Evolutionary conservation across 2,329 filamentous ascomycete genomes (phyloP).

Genomic region (Bipolaris victoriae): DNA sequence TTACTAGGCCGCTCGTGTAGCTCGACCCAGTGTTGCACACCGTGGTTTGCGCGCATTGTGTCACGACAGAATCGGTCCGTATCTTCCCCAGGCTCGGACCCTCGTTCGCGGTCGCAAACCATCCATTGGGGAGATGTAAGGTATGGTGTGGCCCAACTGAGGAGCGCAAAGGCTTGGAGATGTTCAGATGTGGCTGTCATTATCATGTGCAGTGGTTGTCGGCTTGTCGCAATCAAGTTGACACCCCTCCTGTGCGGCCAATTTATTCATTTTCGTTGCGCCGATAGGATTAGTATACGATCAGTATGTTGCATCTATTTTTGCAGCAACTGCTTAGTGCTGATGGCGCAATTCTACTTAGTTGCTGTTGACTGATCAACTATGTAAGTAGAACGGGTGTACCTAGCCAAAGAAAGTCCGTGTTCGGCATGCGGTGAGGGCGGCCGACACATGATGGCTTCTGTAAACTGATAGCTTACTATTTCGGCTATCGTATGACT

Average conservation of each 20-base stretch:
- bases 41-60: conserved; percentile 25
- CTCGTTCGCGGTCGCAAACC: conserved; percentile 22
- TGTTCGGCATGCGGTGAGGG: neutral
- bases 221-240: neutral
- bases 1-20: conserved; percentile 23
- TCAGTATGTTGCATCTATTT: neutral
- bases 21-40: conserved; percentile 31
- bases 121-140: conserved; percentile 30
- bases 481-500: neutral
- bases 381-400: neutral
- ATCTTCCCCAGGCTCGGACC: conserved; percentile 9
- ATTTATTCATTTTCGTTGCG: neutral
- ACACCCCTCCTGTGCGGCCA: neutral
- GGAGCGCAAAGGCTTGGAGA: conserved; percentile 27
- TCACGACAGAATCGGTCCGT: conserved; percentile 25
- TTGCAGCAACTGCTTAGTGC: neutral
- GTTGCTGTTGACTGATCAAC: conserved; percentile 1
- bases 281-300: neutral
- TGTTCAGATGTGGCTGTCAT: conserved; percentile 18
- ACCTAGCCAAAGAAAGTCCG: neutral
- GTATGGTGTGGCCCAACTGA: conserved; percentile 32
- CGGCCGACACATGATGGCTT: neutral
- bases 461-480: neutral
- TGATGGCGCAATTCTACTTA: neutral
- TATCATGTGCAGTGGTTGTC: neutral